Evolutionary conservation across 768 basidiomycete genomes (phyloP).

Genomic region (Hemileccinum impolitum): DNA sequence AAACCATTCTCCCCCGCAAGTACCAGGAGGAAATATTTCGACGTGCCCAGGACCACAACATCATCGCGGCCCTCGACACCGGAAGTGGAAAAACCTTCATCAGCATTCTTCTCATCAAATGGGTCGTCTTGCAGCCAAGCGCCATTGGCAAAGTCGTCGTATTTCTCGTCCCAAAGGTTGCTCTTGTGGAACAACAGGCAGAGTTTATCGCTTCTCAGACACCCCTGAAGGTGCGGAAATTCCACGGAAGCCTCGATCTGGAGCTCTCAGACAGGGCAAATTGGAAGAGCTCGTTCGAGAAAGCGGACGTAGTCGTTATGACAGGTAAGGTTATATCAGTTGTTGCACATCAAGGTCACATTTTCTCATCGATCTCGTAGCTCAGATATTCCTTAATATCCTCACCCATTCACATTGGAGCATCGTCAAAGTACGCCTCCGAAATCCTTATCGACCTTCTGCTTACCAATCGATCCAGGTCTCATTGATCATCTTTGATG

Average conservation of each 20-base stretch:
- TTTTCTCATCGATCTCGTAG: constrained; percentile 34
- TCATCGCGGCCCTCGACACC: constrained; percentile 58
- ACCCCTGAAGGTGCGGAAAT: constrained; percentile 60
- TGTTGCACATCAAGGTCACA: background rate
- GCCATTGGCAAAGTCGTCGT: constrained; percentile 60
- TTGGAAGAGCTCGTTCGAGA: constrained; percentile 63
- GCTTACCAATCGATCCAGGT: constrained; percentile 35
- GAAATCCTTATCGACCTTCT: background rate
- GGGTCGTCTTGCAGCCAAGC: constrained; percentile 53
- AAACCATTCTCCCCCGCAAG: constrained; percentile 43
- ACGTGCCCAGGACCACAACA: constrained; percentile 47
- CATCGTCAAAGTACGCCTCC: constrained; percentile 49
- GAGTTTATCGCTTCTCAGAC: constrained; percentile 63
- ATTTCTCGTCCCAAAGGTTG: constrained; percentile 83
- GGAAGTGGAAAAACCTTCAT: constrained; percentile 63
- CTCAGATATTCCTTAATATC: constrained; percentile 79
- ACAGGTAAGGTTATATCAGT: constrained; percentile 52
- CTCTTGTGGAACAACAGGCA: constrained; percentile 81
- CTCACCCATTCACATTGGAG: constrained; percentile 81
- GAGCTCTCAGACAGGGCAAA: constrained; percentile 61
- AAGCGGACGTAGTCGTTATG: constrained; percentile 78
- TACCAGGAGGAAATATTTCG: constrained; percentile 57
- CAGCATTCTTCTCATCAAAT: constrained; percentile 67
- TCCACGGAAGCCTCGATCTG: constrained; percentile 69
- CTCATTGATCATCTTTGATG: constrained; percentile 54